Evolutionary conservation across 2,329 filamentous ascomycete species (phyloP).

Genomic region (Trichothecium sympodiale): DNA sequence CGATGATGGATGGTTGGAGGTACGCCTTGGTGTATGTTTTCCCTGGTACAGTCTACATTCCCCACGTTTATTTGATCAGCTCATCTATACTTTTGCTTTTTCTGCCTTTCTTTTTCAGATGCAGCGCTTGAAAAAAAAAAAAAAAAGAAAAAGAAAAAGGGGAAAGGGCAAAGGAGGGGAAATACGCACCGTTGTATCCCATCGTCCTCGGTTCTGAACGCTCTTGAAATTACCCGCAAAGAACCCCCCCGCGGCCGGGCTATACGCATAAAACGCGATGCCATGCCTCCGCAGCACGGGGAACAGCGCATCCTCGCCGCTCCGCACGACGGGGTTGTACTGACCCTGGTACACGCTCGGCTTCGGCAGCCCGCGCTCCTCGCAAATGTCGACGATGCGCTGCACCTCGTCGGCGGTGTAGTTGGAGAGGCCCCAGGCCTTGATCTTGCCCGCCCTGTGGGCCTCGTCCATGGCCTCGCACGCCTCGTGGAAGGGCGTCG

Average conservation of each 20-base stretch:
- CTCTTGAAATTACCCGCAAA: slow-evolving; percentile 14
- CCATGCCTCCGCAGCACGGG: slow-evolving; percentile 26
- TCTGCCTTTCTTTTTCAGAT: too few species aligned
- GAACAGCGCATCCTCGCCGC: slow-evolving; percentile 28
- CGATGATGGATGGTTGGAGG: slow-evolving; percentile 14
- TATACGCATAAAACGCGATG: slow-evolving; percentile 33
- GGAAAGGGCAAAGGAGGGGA: too few species aligned
- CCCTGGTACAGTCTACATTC: slow-evolving; percentile 9
- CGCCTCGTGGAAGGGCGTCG: slow-evolving; percentile 28
- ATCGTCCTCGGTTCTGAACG: slow-evolving; percentile 10
- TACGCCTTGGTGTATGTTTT: slow-evolving; percentile 15
- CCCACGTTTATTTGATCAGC: background rate
- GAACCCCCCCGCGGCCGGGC: slow-evolving; percentile 8
- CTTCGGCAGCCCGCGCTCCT: slow-evolving; percentile 25
- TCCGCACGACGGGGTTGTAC: slow-evolving; percentile 32
- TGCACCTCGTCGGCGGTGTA: slow-evolving; percentile 31
- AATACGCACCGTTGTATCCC: slow-evolving; percentile 11
- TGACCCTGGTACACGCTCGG: slow-evolving; percentile 35
- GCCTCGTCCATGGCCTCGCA: slow-evolving; percentile 29
- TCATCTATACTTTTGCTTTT: background rate
- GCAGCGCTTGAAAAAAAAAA: too few species aligned
- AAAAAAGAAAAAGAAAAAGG: too few species aligned
- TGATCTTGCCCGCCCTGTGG: slow-evolving; percentile 28
- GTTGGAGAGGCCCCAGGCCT: slow-evolving; percentile 34
- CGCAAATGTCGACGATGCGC: slow-evolving; percentile 28